Evolutionary conservation across 805 yeast genomes (phyloP), one percentile per base, ranked within the genome.

Genomic region (Saturnispora mendoncae): DNA sequence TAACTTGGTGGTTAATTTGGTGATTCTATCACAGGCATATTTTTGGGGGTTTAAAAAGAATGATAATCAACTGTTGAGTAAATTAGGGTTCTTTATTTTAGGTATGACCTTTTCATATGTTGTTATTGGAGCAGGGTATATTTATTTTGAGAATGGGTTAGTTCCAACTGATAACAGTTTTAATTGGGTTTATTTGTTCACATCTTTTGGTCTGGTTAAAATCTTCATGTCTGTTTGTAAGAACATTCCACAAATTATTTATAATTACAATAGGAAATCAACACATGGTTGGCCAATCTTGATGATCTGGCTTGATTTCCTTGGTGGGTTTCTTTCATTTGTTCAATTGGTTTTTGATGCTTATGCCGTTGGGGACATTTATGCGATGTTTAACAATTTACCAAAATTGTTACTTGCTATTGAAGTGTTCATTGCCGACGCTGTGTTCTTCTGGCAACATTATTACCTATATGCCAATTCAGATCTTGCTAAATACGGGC

Each of bases 281-380:
- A 62, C 66, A 1, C 64, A 60, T 41, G 65, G 65, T 7, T 62
- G 66, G 66, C 66, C 66, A 8, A 54, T 62, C 13, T 36, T 51
- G 34, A 58, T 61, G 61, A 48, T 61, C 14, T 61, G 60, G 55
- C 43, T 62, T 4, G 65, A 62, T 30, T 50, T 53, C 15, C 19
- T 33, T 17, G 67, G 67, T 10, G 58, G 63, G 3, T 15, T 49
- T 2, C 37, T 57, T 5, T 60, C 66, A 1, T 50, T 61, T 21
- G 21, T 48, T 4, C 66, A 61, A 42, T 46, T 62, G 19, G 31
- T 51, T 2, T 38, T 58, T 18, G 66, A 62, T 47, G 64, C 63
- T 2, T 43, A 38, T 24, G 43, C 46, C 3, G 51, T 46, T 4
- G 48, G 52, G n/a, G 53, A 58, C 21, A 15, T 59, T 4, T 27